Evolutionary conservation across 2,329 filamentous ascomycete genomes (phyloP).

Genomic region (Fusarium marasasianum): DNA sequence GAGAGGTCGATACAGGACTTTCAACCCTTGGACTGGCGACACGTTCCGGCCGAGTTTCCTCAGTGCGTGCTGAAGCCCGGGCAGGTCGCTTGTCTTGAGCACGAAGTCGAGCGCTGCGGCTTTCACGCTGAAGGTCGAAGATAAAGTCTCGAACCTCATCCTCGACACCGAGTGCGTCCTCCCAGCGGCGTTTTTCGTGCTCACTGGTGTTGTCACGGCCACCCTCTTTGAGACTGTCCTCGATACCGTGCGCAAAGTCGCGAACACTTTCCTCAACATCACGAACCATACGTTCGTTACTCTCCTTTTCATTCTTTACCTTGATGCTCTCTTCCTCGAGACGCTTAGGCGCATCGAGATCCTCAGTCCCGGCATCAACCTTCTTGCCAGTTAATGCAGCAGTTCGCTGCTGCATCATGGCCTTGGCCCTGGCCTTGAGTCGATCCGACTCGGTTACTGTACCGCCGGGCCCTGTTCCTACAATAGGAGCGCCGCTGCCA

Average conservation of each 20-base stretch:
- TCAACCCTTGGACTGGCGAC: conserved; percentile 59
- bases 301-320: conserved; percentile 85
- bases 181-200: conserved; percentile 93
- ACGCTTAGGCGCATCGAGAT: conserved; percentile 81
- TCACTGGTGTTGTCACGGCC: conserved; percentile 79
- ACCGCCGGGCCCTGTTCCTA: conserved; percentile 93
- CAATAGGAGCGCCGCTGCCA: conserved; percentile 78
- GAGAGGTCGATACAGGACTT: conserved; percentile 62
- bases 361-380: conserved; percentile 73
- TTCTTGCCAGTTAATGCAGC: conserved; percentile 91
- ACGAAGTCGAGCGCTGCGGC: conserved; percentile 76
- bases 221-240: conserved; percentile 87
- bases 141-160: conserved; percentile 98
- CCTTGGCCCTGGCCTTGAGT: conserved; percentile 92
- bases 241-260: conserved; percentile 85
- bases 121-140: conserved; percentile 90
- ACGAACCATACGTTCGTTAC: conserved; percentile 94
- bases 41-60: conserved; percentile 55
- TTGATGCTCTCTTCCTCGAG: conserved; percentile 88
- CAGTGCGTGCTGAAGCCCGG: conserved; percentile 52
- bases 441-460: conserved; percentile 91
- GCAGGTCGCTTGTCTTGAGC: conserved; percentile 64
- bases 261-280: conserved; percentile 97
- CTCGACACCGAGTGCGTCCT: conserved; percentile 94
- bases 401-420: conserved; percentile 98